These are phyloP conservation scores for Evernia prunastri DNA, from an alignment of 495 filamentous ascomycete species.

Conservation along the genomic window DNA sequence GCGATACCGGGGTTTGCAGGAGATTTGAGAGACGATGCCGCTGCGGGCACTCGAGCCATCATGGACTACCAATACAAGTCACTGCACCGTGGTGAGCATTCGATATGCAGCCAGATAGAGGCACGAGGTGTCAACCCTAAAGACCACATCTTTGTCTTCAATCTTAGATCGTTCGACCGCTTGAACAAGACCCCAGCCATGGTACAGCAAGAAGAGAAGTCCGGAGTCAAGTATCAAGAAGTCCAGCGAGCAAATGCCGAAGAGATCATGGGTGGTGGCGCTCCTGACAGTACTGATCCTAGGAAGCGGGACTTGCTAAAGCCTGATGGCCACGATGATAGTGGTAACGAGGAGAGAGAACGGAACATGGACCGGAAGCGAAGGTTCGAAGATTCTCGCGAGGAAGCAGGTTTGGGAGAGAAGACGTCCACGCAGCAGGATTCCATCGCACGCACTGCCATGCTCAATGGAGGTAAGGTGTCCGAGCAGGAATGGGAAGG, in stretches of 20 bases:
- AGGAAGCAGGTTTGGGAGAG: conserved; percentile 39
- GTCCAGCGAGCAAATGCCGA: conserved; percentile 80
- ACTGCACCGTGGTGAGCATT: conserved; percentile 83
- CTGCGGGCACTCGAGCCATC: conserved; percentile 81
- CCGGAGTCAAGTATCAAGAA: conserved; percentile 76
- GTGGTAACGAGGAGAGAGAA: conserved; percentile 36
- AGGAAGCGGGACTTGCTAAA: conserved; percentile 6
- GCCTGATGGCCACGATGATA: conserved; percentile 37
- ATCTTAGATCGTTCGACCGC: conserved; percentile 82
- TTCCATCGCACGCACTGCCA: conserved; percentile 72
- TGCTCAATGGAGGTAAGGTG: conserved; percentile 61
- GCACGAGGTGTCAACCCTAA: conserved; percentile 73
- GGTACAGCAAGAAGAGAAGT: conserved; percentile 62
- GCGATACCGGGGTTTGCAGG: conserved; percentile 91
- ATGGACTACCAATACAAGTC: conserved; percentile 99
- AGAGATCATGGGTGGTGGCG: conserved; percentile 71
- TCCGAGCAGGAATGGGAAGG: conserved; percentile 69
- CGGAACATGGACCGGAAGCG: conserved; percentile 48
- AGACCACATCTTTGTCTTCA: conserved; percentile 85
- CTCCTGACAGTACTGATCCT: conserved; percentile 51
- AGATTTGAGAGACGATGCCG: conserved; percentile 74
- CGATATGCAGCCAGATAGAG: conserved; percentile 72
- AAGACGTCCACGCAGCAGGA: conserved; percentile 48
- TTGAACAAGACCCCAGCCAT: conserved; percentile 72
- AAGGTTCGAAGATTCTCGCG: conserved; percentile 55